Conservation (phyloP, 768 basidiomycete genomes). For the Phanerochaete sordida region DNA sequence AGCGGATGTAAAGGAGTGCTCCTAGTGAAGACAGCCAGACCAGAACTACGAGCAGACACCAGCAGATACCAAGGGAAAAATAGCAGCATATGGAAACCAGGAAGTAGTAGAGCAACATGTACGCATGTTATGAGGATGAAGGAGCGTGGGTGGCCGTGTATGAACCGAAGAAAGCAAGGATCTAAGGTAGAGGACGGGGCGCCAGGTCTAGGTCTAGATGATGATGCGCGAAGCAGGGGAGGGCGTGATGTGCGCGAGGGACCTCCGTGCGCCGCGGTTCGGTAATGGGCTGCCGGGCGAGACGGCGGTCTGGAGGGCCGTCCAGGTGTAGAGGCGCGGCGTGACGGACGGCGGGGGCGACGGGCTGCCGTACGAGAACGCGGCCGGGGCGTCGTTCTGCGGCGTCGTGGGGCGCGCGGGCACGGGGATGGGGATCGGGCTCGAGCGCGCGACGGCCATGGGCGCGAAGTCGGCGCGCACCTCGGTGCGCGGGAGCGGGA, state of each 20-base stretch:
- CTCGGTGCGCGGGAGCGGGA: slow-evolving; percentile 1
- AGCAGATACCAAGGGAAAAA: not conserved
- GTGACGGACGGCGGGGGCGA: slow-evolving; percentile 55
- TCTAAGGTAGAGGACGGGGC: not conserved
- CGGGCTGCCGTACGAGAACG: slow-evolving; percentile 29
- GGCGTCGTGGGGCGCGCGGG: slow-evolving; percentile 30
- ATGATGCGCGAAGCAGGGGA: slow-evolving; percentile 12
- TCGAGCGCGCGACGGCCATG: slow-evolving; percentile 2
- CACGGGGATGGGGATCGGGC: slow-evolving; percentile 5
- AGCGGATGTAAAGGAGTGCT: not conserved
- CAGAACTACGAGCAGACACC: not conserved
- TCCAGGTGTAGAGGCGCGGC: slow-evolving; percentile 57
- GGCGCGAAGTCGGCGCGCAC: slow-evolving; percentile 6
- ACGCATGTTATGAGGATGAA: not conserved
- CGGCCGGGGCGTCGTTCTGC: slow-evolving; percentile 23
- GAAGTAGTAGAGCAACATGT: not conserved
- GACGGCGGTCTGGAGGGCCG: slow-evolving; percentile 9
- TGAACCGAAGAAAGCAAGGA: not conserved
- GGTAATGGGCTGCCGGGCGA: slow-evolving; percentile 39
- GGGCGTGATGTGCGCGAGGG: slow-evolving; percentile 52
- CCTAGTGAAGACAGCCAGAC: not conserved
- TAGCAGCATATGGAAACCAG: not conserved
- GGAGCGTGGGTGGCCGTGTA: not conserved
- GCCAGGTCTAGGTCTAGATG: not conserved
- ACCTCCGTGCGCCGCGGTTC: slow-evolving; percentile 56